Base-by-base conservation (phyloP, 441 rosid genomes). In the Erodium moschatum region DNA sequence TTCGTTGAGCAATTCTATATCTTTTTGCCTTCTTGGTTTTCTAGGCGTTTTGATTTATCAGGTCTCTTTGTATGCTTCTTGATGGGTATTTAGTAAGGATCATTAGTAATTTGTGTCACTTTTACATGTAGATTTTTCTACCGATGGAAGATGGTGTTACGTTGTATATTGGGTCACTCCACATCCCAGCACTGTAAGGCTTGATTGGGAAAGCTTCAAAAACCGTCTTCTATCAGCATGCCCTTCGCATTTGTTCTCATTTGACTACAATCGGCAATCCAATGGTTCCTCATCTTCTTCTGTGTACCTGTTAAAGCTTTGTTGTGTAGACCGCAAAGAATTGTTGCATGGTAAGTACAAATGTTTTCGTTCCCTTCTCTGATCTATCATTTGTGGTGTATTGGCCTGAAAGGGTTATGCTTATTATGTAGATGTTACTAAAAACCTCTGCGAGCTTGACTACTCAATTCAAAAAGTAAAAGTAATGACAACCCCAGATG, bases 71-170 rank as follows among this genome's bases (percentile, higher is more conserved):
- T 38, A 50, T 50, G 56, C 6, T 50, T 50, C 13, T 50, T n/a
- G 5, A 50, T 50, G 56, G 1, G 18, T 6, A 9, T 50, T 2
- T 50, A 1, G n/a, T 50, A 50, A 4, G 2, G 56, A 2, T n/a
- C 16, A 50, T 50, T 50, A 12, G 15, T 50, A 50, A 50, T 18
- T 50, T 50, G n/a, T 4, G 13, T n/a, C 15, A 11, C 16, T n/a
- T 50, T 15, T 50, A 15, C 16, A 12, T 50, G 56, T 50, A 50
- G 56, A 50, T 50, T 50, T 50, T 50, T 50, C 56, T 50, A 50
- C 56, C 16, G 56, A 50, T 50, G 56, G 56, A 50, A 50, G 56
- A 50, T 50, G 56, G 56, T 50, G 56, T 50, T 50, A 50, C 56
- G 13, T 50, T 50, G 56, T 50, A 3, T 15, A 11, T n/a, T 50